Base-by-base conservation (phyloP, 1,284 basidiomycete genomes). In the Sporisorium graminicola region DNA sequence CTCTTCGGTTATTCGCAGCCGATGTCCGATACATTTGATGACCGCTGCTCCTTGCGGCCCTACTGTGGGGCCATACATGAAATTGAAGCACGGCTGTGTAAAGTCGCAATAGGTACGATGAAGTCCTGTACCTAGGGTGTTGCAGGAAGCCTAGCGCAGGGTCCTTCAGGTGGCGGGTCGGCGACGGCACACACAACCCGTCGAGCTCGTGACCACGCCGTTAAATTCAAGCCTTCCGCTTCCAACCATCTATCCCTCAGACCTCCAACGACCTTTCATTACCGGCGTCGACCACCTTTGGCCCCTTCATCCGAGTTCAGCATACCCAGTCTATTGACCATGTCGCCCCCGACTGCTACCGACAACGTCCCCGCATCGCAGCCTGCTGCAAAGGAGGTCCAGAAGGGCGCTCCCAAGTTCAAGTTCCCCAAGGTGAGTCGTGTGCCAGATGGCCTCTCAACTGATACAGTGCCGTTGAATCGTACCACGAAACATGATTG, bases 401-500 rank as follows among this genome's bases (percentile, higher is more conserved):
- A 77, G 56, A 77, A 74, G 64, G 65, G 65, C 35, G 75, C 75
- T 43, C 75, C 75, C 60, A 77, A 77, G 55, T 77, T 74, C 67
- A 77, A 77, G 58, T 67, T 71, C 33, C 70, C 71, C 57, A 64
- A 65, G 61, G 74, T 72, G 24, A 68, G 74, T 61, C 9, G 14
- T 16, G 9, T 22, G 4, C 52, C 26, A 42, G 2, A 18, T 22
- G 29, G 37, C 16, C 37, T 40, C 37, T 5, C 16, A 40, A n/a
- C n/a, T n/a, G n/a, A n/a, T n/a, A n/a, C n/a, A n/a, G n/a, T n/a
- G n/a, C n/a, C n/a, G n/a, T n/a, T n/a, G n/a, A n/a, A n/a, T n/a
- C n/a, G n/a, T n/a, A n/a, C n/a, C n/a, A n/a, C n/a, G n/a, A n/a
- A n/a, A n/a, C n/a, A n/a, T n/a, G n/a, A 31, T 31, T 31, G 29